Base-by-base conservation (phyloP, 257 asterid species). In the Capsicum pubescens region DNA sequence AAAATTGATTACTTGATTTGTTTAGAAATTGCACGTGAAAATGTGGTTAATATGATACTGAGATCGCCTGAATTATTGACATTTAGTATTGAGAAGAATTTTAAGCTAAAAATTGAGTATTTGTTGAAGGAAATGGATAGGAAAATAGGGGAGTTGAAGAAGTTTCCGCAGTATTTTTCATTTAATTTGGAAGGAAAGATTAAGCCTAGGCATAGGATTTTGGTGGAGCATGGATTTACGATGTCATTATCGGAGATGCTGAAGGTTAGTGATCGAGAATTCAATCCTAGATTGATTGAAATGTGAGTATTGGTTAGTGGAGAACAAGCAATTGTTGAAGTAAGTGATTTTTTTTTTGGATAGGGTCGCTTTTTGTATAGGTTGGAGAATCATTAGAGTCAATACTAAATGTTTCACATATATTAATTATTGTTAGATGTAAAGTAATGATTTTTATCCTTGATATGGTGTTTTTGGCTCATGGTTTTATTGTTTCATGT, bases 1-100 rank as follows among this genome's bases (percentile, higher is more conserved):
- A 96, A 96, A 82, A 85, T 94, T 66, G 94, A 89, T 19, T 96
- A 83, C 87, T 86, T 94, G 78, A 42, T 87, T 66, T 89, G 90
- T 0, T 86, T 94, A 86, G 98, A 98, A 58, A 89, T 94, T 21
- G 89, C 84, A 46, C 85, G 84, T n/a, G 86, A 76, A 6, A 98
- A 91, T 5, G 98, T 95, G 50, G 87, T 83, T 85, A 86, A 87
- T 14, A 94, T 95, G 99, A 93, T 95, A 74, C 50, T 94, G 87
- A 90, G 98, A 82, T 95, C 95, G 6, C 99, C 99, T 35, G 97
- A 94, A 50, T 83, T 95, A 90, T 86, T 95, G 91, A 94, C 98
- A 32, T 94, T 90, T 76, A 95, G 99, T 63, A 87, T 95, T 82
- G 98, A 95, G 91, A 92, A 92, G 15, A 95, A 95, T 82, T 94